These are phyloP conservation scores for Kurtzmaniella natalensis DNA, from an alignment of 1,139 yeast genomes.

Conservation along the genomic window DNA sequence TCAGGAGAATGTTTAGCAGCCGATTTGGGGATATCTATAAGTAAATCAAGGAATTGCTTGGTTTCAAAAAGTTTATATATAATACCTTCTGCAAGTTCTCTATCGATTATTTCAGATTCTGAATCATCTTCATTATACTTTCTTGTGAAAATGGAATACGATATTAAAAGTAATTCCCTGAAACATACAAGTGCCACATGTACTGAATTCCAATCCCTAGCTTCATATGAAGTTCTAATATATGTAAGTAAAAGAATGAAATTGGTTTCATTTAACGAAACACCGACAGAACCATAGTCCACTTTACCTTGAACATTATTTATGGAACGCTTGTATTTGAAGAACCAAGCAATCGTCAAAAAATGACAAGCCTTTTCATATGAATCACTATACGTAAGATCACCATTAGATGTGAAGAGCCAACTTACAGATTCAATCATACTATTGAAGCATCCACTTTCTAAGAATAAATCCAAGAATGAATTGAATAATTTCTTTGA, in stretches of 20 bases:
- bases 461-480: slow-evolving; percentile 48
- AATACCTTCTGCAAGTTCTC: slow-evolving; percentile 46
- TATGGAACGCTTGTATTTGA: slow-evolving; percentile 31
- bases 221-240: slow-evolving; percentile 50
- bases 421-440: slow-evolving; percentile 52
- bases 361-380: slow-evolving; percentile 48
- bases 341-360: slow-evolving; percentile 69
- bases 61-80: slow-evolving; percentile 55
- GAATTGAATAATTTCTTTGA: slow-evolving; percentile 37
- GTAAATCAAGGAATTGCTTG: slow-evolving; percentile 54
- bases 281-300: slow-evolving; percentile 64
- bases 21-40: slow-evolving; percentile 58
- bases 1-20: slow-evolving; percentile 65
- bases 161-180: slow-evolving; percentile 56
- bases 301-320: slow-evolving; percentile 18
- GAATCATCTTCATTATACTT: slow-evolving; percentile 31
- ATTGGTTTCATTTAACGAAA: slow-evolving; percentile 61
- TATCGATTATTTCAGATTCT: slow-evolving; percentile 46
- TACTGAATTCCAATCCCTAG: slow-evolving; percentile 51
- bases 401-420: slow-evolving; percentile 23
- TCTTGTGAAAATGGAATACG: slow-evolving; percentile 45
- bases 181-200: slow-evolving; percentile 73
- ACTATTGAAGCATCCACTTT: slow-evolving; percentile 74
- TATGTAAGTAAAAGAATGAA: slow-evolving; percentile 57
- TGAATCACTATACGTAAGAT: slow-evolving; percentile 34